Base-by-base conservation (phyloP, 495 filamentous ascomycete genomes). In the Rusavskia elegans region DNA sequence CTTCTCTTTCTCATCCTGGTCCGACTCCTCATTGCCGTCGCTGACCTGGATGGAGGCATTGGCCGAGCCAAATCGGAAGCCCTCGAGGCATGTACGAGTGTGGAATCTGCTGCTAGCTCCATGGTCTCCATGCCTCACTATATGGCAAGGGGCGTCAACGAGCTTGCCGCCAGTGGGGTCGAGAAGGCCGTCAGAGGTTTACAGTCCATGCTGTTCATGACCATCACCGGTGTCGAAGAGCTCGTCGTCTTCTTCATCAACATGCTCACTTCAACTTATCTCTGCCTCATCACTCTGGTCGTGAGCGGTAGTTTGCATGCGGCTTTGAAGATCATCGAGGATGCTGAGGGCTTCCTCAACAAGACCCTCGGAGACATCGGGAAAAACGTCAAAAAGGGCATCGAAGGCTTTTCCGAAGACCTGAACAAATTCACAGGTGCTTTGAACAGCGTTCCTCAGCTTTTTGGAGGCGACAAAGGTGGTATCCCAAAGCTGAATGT, bases 121-220 rank as follows among this genome's bases (percentile, higher is more conserved):
- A 90, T 98, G 86, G 92, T 89, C 21, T 96, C 90, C 19, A 93
- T 95, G 87, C 92, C 92, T 17, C 81, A 95, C 63, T 97, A 94
- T 70, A 79, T 96, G 59, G 78, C 89, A 1, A 69, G 76, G 40
- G 92, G 92, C 23, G 83, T 94, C 64, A 98, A 98, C 66, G 78
- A 86, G 36, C 68, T 97, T 35, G 81, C 87, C 7, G 87, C 87
- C 13, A 68, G 70, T 32, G 80, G 83, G 23, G 77, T 98, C 57
- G 85, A 87, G 49, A 78, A 82, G 32, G 78, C 85, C 3, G 82
- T 97, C 45, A 66, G 77, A 45, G 92, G 76, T 16, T 74, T 96
- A 59, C 82, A 83, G 63, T 70, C 77, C 8, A 79, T 93, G 66
- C 70, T 96, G 39, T 68, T 77, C 38, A 69, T 97, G 60, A 81